Conservation (phyloP, 2,329 filamentous ascomycete species). For the Colletotrichum graminicola region DNA sequence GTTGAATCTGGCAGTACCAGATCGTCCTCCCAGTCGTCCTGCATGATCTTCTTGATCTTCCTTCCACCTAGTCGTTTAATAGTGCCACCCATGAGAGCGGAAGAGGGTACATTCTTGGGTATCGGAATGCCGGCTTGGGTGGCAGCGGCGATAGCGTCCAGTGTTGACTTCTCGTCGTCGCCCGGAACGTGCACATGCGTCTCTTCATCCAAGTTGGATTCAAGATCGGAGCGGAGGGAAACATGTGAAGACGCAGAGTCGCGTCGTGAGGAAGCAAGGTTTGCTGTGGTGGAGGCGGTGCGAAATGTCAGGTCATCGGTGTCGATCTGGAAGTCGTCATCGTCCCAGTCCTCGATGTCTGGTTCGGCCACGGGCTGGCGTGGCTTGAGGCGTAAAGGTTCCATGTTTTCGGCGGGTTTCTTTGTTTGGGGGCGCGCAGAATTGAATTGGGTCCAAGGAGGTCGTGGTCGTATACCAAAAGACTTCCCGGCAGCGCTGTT, state of each 20-base stretch:
- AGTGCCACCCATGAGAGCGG: constrained; percentile 89
- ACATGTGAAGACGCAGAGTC: constrained; percentile 85
- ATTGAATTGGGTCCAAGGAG: constrained; percentile 23
- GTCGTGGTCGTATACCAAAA: constrained; percentile 20
- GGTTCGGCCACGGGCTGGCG: constrained; percentile 66
- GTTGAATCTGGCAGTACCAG: constrained; percentile 74
- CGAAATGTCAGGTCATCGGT: constrained; percentile 73
- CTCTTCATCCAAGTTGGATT: constrained; percentile 82
- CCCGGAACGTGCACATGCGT: constrained; percentile 87
- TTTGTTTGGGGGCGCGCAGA: constrained; percentile 26
- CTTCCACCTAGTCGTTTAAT: constrained; percentile 89
- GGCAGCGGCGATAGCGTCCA: constrained; percentile 88
- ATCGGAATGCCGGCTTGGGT: constrained; percentile 92
- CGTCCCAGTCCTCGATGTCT: constrained; percentile 81
- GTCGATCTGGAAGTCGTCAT: constrained; percentile 80
- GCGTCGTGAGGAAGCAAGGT: constrained; percentile 66
- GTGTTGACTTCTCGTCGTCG: constrained; percentile 85
- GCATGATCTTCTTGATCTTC: constrained; percentile 78
- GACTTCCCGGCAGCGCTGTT: constrained; percentile 42
- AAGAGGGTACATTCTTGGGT: constrained; percentile 86
- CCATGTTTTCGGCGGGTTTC: constrained; percentile 57
- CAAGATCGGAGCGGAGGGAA: constrained; percentile 86
- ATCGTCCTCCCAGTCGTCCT: constrained; percentile 87
- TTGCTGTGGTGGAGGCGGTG: constrained; percentile 61
- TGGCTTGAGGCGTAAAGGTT: constrained; percentile 65